phyloP scores from a whole-genome alignment of 2,329 filamentous ascomycete species.

The Fusarium sp. region DNA sequence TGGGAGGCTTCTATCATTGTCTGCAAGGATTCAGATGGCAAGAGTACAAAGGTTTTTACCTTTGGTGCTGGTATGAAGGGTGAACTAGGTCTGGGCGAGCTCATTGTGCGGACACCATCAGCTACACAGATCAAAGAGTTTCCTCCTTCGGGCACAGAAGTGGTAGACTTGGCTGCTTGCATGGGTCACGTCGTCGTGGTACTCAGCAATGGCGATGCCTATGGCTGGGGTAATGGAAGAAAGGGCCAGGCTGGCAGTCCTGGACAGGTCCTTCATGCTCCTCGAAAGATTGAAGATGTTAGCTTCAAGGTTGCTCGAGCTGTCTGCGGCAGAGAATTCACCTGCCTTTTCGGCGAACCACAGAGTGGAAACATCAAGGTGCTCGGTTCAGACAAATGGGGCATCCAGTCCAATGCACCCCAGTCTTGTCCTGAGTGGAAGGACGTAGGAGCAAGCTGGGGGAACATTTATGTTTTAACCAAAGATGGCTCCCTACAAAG shows the following conservation, averaged over 20 bases:
- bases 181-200: conserved; percentile 84
- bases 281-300: conserved; percentile 69
- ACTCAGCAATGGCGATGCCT: conserved; percentile 79
- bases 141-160: conserved; percentile 67
- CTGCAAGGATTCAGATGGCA: conserved; percentile 56
- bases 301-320: conserved; percentile 74
- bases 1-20: conserved; percentile 82
- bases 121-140: conserved; percentile 69
- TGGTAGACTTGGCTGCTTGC: conserved; percentile 76
- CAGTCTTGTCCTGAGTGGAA: conserved; percentile 67
- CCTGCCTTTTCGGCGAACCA: conserved; percentile 73
- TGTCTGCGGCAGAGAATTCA: conserved; percentile 88
- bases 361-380: conserved; percentile 71
- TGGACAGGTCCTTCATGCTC: conserved; percentile 65
- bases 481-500: conserved; percentile 70
- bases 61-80: conserved; percentile 77
- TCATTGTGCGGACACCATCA: conserved; percentile 61
- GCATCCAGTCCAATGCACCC: conserved; percentile 70
- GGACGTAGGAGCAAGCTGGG: conserved; percentile 83
- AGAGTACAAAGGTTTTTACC: conserved; percentile 66
- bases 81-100: conserved; percentile 74
- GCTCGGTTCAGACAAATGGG: conserved; percentile 82
- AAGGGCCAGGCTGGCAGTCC: conserved; percentile 84
- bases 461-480: conserved; percentile 79
- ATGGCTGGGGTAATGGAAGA: conserved; percentile 88